These are phyloP conservation scores for Triticum timopheevii DNA, from an alignment of 176 grass and related monocot species.

Conservation along the genomic window DNA sequence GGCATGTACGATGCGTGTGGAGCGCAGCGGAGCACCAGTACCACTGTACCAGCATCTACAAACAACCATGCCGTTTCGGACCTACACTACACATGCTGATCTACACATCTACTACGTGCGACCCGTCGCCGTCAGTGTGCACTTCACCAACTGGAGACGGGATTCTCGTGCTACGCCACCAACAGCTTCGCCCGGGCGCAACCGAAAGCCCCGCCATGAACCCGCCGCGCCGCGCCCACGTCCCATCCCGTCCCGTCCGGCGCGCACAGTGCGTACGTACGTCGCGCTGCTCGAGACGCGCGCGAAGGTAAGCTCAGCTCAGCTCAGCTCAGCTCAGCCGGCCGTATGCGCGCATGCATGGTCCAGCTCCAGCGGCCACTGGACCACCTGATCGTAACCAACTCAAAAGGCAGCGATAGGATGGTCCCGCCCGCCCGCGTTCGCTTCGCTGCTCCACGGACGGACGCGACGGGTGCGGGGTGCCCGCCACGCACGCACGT, in stretches of 20 bases:
- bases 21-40: no score
- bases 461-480: conserved; percentile 17
- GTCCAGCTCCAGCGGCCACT: background rate
- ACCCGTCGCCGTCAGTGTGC: background rate
- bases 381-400: conserved; percentile 69
- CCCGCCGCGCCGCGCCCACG: background rate
- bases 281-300: conserved; percentile 24
- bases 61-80: background rate
- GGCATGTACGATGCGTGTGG: no score
- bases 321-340: background rate
- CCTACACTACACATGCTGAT: background rate
- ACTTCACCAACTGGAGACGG: background rate
- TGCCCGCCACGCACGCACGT: background rate
- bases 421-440: conserved; percentile 21
- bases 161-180: background rate
- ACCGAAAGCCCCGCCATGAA: background rate
- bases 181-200: background rate
- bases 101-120: background rate
- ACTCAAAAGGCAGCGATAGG: conserved; percentile 36
- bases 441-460: background rate
- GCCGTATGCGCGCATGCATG: background rate
- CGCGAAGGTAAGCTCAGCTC: background rate
- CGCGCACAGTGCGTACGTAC: background rate
- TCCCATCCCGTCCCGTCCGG: background rate
- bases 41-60: no score